Evolutionary conservation across 1,284 basidiomycete genomes (phyloP), one percentile per base, ranked within the genome.

Genomic region (Omphalotus olearius): DNA sequence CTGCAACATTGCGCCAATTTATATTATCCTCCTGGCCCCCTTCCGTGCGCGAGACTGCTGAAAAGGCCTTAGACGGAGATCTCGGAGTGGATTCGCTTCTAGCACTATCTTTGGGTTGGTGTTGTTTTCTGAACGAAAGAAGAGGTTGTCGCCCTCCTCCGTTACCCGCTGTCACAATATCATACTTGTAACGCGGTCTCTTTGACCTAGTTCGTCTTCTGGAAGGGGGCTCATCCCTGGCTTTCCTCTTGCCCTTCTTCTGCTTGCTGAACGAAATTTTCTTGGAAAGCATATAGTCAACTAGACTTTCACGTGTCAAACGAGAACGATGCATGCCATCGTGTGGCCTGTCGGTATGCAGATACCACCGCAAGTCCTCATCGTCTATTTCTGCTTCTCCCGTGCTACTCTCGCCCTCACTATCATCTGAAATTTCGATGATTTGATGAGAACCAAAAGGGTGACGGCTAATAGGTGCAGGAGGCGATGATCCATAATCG

Each of bases 241-340:
- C 48, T 40, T 56, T 58, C 25, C 50, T 48, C 44, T 38, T 52
- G 60, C 47, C 49, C 53, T 18, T 37, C 36, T 50, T 57, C 52
- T 44, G 42, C 47, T 54, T 55, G 59, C 54, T 58, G 43, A 70
- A 56, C 28, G 58, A 66, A 35, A 69, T 68, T 4, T 70, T 70
- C 49, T 71, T 69, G n/a, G 65, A 66, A 41, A 83, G 55, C 81
- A 83, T 83, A 64, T 73, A 80, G 54, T 83, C 79, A 47, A 83
- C 81, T 39, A 81, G 60, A 57, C 71, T 74, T 55, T 67, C 69
- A 52, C 30, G 30, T 77, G 58, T 35, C 59, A 62, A 38, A 54
- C 46, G 26, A 33, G 48, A 54, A 50, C 35, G 55, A 51, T 10
- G 50, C 50, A 38, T 55, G 50, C 38, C 54, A 40, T 20, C 30